Base-by-base conservation (phyloP, 768 basidiomycete species). In the Mycena rosella region DNA sequence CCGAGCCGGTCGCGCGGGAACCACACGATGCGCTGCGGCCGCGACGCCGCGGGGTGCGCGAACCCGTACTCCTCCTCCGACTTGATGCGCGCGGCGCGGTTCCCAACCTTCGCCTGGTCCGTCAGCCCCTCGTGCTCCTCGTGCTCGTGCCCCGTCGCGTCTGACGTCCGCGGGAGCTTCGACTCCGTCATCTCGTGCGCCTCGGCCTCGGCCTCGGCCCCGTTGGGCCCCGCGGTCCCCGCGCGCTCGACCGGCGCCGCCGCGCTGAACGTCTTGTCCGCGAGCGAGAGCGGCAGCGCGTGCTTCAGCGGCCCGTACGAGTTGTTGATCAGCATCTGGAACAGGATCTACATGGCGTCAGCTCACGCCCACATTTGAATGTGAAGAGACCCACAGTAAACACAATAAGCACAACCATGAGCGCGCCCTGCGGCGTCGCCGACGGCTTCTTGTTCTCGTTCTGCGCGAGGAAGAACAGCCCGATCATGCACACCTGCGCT, bases 391-490 rank as follows among this genome's bases (percentile, higher is more conserved):
- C 75, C 73, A 95, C 94, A 9, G 98, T 98, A 67, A 95, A 65
- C 24, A 89, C 79, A 68, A 98, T 94, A 61, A 99, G 81, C 7
- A 96, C 88, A 30, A 98, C 76, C 93, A 95, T 95, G 57, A 98
- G 78, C 32, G 86, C 89, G 13, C 91, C 98, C 78, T 98, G 87
- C 0, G 93, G 85, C 0, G 93, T 62, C 1, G 94, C 88, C 29
- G 85, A 86, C 0, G 88, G 77, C 0, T 89, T 82, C 0, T 78
- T 66, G 30, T 89, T 81, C 26, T 80, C 73, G 70, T 95, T 80
- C 59, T 80, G 83, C 1, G 91, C 88, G 10, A 99, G 85, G 91
- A 99, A 98, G 87, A 99, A 98, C 68, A 98, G 80, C 5, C 93
- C 94, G 34, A 87, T 86, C 38, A 98, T 82, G 76, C 93, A 96